Conservation (phyloP, 305 asterid genomes). For the Solanum hybrid region DNA sequence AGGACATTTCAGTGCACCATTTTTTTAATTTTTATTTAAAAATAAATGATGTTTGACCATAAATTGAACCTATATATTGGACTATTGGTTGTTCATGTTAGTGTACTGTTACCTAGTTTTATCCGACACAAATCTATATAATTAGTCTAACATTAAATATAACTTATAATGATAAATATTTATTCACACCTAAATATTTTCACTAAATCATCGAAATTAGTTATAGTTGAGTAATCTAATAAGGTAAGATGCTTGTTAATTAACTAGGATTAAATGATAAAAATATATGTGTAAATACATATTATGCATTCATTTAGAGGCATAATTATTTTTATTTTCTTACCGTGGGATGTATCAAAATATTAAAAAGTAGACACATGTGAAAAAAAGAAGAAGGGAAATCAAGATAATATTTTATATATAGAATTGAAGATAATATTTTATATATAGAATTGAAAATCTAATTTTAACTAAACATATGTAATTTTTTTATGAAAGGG, state of each 20-base stretch:
- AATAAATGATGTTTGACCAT: background rate
- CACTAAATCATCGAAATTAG: background rate
- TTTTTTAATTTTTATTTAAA: too few relatives aligned
- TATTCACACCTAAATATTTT: background rate
- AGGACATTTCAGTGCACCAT: background rate
- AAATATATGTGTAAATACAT: background rate
- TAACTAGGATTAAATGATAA: background rate
- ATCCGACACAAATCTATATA: too few relatives aligned
- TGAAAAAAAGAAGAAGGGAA: too few relatives aligned
- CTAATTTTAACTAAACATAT: too few relatives aligned
- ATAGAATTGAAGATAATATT: too few relatives aligned
- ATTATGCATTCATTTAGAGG: background rate
- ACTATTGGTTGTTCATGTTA: background rate
- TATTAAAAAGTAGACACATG: too few relatives aligned
- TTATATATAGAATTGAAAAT: too few relatives aligned
- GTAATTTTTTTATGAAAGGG: background rate
- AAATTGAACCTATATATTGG: background rate
- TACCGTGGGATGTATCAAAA: background rate
- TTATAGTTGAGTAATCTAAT: background rate
- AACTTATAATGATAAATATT: background rate
- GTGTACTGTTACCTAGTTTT: background rate
- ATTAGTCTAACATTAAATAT: too few relatives aligned
- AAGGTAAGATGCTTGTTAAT: background rate
- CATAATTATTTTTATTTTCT: background rate
- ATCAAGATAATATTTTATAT: too few relatives aligned